phyloP scores from a whole-genome alignment of 495 filamentous ascomycete genomes.

The Penicillium coprophilum region DNA sequence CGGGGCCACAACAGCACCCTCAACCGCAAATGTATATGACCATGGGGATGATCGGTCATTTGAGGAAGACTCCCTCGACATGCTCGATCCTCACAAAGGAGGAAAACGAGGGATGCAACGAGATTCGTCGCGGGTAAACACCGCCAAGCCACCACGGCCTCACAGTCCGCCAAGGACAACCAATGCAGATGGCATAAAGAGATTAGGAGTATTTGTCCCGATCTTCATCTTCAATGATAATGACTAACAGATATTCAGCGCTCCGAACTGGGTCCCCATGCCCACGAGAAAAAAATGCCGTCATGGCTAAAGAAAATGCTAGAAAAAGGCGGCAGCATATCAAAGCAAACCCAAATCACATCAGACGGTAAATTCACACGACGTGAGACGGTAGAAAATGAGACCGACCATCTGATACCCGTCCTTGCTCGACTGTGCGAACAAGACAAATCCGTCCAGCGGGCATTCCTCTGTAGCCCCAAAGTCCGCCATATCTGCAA shows the following conservation, averaged over 20 bases:
- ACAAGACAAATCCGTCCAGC: constrained; percentile 59
- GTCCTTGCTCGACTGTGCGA: constrained; percentile 70
- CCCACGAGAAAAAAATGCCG: constrained; percentile 88
- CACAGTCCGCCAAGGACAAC: constrained; percentile 12
- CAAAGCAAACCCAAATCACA: constrained; percentile 54
- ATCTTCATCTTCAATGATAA: background rate
- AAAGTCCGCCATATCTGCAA: constrained; percentile 79
- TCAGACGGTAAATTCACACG: constrained; percentile 49
- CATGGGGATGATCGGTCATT: constrained; percentile 12
- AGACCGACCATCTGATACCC: constrained; percentile 67
- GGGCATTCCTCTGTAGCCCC: constrained; percentile 79
- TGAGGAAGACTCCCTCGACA: constrained; percentile 16
- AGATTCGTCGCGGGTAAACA: constrained; percentile 15
- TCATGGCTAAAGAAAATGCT: constrained; percentile 69
- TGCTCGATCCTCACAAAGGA: constrained; percentile 6
- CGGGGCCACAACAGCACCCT: background rate
- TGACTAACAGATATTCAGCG: constrained; percentile 33
- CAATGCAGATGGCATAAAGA: constrained; percentile 24
- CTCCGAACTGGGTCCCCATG: constrained; percentile 77
- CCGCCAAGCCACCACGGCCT: constrained; percentile 15
- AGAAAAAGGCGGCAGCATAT: constrained; percentile 59
- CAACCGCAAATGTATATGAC: background rate
- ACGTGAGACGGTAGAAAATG: constrained; percentile 55
- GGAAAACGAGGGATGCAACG: constrained; percentile 20
- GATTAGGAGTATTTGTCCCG: constrained; percentile 42